A percentile compares a stretch with the other conserved stretches of the same genome.
phyloP scores from a whole-genome alignment of 73 alveolate species.

The Uronychia binucleata region DNA sequence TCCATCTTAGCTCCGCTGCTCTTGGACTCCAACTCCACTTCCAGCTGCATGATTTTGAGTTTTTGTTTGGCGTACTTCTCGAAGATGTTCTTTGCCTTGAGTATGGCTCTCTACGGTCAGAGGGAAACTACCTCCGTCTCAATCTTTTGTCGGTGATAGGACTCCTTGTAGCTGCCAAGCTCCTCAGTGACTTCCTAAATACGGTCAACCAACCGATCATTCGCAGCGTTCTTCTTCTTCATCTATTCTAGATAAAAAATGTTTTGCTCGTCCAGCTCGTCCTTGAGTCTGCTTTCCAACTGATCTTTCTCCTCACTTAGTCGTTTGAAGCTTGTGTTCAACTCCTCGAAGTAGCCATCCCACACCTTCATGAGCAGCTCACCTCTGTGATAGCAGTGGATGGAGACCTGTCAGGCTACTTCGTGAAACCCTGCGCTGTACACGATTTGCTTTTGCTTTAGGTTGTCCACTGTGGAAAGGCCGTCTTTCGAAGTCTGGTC shows the following conservation, averaged over 20 bases:
- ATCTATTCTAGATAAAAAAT: background rate
- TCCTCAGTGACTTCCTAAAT: background rate
- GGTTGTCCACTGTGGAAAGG: background rate
- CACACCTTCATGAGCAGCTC: slow-evolving; percentile 44
- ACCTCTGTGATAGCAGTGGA: slow-evolving; percentile 57
- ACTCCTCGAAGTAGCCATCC: slow-evolving; percentile 30
- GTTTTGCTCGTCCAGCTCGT: background rate
- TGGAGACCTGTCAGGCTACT: slow-evolving; percentile 46
- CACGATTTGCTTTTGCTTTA: slow-evolving; percentile 23
- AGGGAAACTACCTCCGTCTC: no score
- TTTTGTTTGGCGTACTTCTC: background rate
- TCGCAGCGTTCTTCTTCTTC: background rate
- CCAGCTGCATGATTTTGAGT: background rate
- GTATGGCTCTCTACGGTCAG: background rate
- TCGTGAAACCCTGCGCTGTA: slow-evolving; percentile 60
- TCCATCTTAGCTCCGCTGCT: background rate
- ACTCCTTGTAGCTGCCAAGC: background rate
- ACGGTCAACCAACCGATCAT: background rate
- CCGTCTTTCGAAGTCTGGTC: background rate
- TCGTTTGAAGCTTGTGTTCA: slow-evolving; percentile 15
- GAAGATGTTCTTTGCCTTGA: background rate
- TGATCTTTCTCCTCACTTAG: background rate
- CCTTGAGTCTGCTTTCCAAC: background rate
- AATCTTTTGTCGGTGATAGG: background rate
- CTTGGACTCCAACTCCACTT: background rate